Conservation (phyloP, 257 asterid genomes). For the Plantago major region DNA sequence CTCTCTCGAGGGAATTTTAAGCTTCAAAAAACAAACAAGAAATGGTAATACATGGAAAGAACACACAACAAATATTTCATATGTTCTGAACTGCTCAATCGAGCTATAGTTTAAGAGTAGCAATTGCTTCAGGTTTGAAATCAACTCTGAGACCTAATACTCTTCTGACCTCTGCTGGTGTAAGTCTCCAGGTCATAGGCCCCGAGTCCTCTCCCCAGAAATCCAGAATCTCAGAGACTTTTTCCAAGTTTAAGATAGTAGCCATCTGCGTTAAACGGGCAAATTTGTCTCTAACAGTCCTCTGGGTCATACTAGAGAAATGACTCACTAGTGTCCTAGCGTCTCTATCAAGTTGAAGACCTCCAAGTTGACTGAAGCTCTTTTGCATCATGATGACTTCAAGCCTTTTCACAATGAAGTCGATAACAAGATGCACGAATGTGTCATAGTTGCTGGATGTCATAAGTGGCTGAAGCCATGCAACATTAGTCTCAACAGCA, state of each 20-base stretch:
- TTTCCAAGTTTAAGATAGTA: constrained; percentile 81
- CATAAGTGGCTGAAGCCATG: constrained; percentile 89
- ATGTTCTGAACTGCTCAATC: not conserved
- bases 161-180: constrained; percentile 96
- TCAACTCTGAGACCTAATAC: constrained; percentile 85
- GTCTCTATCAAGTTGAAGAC: constrained; percentile 95
- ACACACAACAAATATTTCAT: not conserved
- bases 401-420: constrained; percentile 84
- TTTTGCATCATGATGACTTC: constrained; percentile 96
- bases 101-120: constrained; percentile 75
- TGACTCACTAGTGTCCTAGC: constrained; percentile 83
- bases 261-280: constrained; percentile 99
- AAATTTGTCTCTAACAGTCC: constrained; percentile 88
- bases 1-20: not conserved
- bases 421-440: constrained; percentile 71
- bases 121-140: constrained; percentile 86
- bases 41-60: constrained; percentile 1
- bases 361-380: constrained; percentile 93
- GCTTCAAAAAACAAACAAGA: constrained; percentile 1
- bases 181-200: constrained; percentile 96
- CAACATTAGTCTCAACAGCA: constrained; percentile 72
- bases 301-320: constrained; percentile 86
- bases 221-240: constrained; percentile 91
- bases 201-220: constrained; percentile 99
- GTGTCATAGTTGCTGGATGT: constrained; percentile 74